Base-by-base conservation (phyloP, 106 monocot genomes). In the Agapanthus africanus region DNA sequence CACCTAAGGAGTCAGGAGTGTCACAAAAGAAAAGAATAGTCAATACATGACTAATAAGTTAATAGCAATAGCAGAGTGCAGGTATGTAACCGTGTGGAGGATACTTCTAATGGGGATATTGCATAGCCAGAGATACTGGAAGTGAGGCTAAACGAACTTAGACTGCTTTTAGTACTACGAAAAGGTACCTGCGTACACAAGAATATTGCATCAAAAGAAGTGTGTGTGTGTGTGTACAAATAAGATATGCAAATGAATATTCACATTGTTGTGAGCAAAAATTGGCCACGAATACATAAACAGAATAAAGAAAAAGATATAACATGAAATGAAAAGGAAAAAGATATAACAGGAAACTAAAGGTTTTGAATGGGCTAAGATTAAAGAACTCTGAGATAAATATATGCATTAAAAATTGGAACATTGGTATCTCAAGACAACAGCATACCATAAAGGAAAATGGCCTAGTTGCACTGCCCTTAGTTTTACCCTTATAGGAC, bases 171-270 rank as follows among this genome's bases (percentile, higher is more conserved):
- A 68, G 49, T 2, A 35, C 46, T 49, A 49, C 34, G 31, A 49
- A 46, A 68, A 13, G 68, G 49, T 50, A 68, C 68, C 68, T 68
- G 68, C 46, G 49, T 18, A 35, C 10, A 50, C 11, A 25, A 22
- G 6, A 30, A 66, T 44, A 7, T 41, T 44, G 42, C 21, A 65
- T 65, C 65, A 65, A 65, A 25, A 8, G 62, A 36, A 23, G 31
- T 3, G n/a, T 15, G 18, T 10, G n/a, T n/a, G n/a, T n/a, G n/a
- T n/a, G n/a, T n/a, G n/a, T n/a, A n/a, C n/a, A n/a, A 49, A 49
- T 18, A 15, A 49, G 18, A 13, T 49, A 21, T 54, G 52, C 52
- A 54, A 26, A 59, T 33, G 15, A 59, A 59, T 37, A 40, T 37
- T 65, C 38, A 38, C 0, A 65, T 11, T 2, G 14, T 39, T 39